These are phyloP conservation scores for Hortaea sp. DNA, from an alignment of 2,329 filamentous ascomycete genomes.

Conservation along the genomic window DNA sequence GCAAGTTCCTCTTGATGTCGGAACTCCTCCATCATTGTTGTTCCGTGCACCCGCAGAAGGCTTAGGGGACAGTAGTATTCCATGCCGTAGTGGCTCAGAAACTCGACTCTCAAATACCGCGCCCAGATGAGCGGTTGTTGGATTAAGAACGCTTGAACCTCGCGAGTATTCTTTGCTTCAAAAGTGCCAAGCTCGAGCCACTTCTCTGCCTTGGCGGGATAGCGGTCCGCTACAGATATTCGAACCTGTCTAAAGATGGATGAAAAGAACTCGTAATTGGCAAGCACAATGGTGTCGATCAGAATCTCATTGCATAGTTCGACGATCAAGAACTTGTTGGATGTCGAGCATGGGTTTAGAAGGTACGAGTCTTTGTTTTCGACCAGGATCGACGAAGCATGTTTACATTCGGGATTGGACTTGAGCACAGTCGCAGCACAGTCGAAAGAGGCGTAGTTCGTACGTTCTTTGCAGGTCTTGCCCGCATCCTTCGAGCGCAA, in stretches of 20 bases:
- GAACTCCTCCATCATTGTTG: slow-evolving; percentile 87
- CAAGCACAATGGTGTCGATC: slow-evolving; percentile 91
- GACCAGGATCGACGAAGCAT: slow-evolving; percentile 75
- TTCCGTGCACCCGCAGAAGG: slow-evolving; percentile 82
- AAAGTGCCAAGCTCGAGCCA: slow-evolving; percentile 86
- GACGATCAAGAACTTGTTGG: slow-evolving; percentile 89
- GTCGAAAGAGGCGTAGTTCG: slow-evolving; percentile 96
- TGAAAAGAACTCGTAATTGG: slow-evolving; percentile 98
- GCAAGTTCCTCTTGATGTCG: slow-evolving; percentile 70
- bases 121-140: slow-evolving; percentile 94
- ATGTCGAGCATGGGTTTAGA: slow-evolving; percentile 77
- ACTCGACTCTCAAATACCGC: slow-evolving; percentile 83
- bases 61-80: slow-evolving; percentile 96
- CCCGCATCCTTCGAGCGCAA: slow-evolving; percentile 83
- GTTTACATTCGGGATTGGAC: slow-evolving; percentile 76
- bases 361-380: slow-evolving; percentile 99
- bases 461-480: slow-evolving; percentile 93
- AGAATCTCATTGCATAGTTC: slow-evolving; percentile 81
- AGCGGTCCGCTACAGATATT: slow-evolving; percentile 86
- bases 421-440: slow-evolving; percentile 90
- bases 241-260: slow-evolving; percentile 89
- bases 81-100: slow-evolving; percentile 86
- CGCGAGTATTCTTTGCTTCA: slow-evolving; percentile 82
- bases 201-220: slow-evolving; percentile 82
- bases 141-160: slow-evolving; percentile 90